phyloP scores from a whole-genome alignment of 176 grass and related monocot species.

The Bothriochloa decipiens region DNA sequence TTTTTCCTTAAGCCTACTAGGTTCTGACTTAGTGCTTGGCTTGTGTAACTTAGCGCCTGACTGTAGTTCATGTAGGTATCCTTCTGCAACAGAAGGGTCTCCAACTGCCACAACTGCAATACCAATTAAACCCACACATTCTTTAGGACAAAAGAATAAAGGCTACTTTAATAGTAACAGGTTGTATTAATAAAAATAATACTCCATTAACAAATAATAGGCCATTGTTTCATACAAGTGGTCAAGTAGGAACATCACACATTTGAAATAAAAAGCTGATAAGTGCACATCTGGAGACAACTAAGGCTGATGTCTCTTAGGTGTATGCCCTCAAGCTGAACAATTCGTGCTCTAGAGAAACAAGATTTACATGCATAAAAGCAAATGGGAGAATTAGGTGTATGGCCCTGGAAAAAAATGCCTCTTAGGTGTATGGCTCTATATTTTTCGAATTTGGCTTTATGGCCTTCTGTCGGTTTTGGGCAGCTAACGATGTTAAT shows the following conservation, averaged over 20 bases:
- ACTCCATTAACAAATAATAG: slow-evolving; percentile 5
- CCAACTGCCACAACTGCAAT: slow-evolving; percentile 93
- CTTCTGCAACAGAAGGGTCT: slow-evolving; percentile 91
- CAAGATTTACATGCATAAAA: neutral
- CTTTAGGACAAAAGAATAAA: slow-evolving; percentile 5
- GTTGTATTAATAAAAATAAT: neutral
- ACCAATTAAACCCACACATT: neutral
- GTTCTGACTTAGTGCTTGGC: slow-evolving; percentile 94
- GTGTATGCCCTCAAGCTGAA: neutral
- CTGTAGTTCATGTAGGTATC: slow-evolving; percentile 97
- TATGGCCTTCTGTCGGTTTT: no score
- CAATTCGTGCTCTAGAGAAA: neutral
- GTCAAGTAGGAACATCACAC: neutral
- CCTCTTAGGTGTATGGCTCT: no score
- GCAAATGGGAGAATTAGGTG: no score
- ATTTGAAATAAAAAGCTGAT: neutral
- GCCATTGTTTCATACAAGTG: neutral
- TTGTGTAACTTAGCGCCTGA: slow-evolving; percentile 92
- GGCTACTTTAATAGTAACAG: neutral
- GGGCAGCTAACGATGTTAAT: no score
- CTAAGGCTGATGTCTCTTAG: neutral
- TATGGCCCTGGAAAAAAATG: no score
- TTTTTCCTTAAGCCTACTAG: slow-evolving; percentile 66
- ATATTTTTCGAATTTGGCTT: no score
- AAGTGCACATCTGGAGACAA: neutral